Evolutionary conservation across 805 yeast species (phyloP).

Genomic region (Lipomyces sp.): DNA sequence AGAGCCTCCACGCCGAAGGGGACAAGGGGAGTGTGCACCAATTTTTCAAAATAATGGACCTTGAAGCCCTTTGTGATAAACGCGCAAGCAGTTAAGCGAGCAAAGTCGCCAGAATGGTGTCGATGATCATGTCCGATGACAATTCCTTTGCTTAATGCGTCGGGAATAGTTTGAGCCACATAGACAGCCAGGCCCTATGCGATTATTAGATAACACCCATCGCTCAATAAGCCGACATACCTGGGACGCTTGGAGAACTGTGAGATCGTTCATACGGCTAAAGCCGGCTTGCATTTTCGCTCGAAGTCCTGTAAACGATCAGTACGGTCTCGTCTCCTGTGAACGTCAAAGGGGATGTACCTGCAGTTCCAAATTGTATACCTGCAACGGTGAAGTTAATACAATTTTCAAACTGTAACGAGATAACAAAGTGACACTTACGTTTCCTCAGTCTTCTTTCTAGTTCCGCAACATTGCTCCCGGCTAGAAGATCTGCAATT

Average conservation of each 20-base stretch:
- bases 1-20: constrained; percentile 78
- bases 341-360: constrained; percentile 4
- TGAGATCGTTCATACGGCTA: constrained; percentile 83
- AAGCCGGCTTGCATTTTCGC: constrained; percentile 91
- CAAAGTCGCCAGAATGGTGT: constrained; percentile 76
- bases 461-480: constrained; percentile 52
- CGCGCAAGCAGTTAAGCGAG: constrained; percentile 75
- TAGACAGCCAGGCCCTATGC: constrained; percentile 48
- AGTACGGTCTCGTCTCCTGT: neutral
- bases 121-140: constrained; percentile 95
- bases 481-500: constrained; percentile 53
- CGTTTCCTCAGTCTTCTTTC: constrained; percentile 55
- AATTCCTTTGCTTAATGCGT: constrained; percentile 50
- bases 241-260: constrained; percentile 88
- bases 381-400: neutral
- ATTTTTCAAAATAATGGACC: constrained; percentile 55
- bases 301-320: constrained; percentile 63
- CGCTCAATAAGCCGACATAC: constrained; percentile 57
- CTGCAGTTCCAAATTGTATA: constrained; percentile 80
- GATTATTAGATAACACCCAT: neutral
- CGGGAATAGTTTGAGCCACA: constrained; percentile 41
- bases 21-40: constrained; percentile 85
- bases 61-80: constrained; percentile 70
- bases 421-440: constrained; percentile 19
- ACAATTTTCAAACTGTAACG: constrained; percentile 51